Evolutionary conservation across 139 green algal species (phyloP).

Genomic region (Auxenochlorella protothecoides): DNA sequence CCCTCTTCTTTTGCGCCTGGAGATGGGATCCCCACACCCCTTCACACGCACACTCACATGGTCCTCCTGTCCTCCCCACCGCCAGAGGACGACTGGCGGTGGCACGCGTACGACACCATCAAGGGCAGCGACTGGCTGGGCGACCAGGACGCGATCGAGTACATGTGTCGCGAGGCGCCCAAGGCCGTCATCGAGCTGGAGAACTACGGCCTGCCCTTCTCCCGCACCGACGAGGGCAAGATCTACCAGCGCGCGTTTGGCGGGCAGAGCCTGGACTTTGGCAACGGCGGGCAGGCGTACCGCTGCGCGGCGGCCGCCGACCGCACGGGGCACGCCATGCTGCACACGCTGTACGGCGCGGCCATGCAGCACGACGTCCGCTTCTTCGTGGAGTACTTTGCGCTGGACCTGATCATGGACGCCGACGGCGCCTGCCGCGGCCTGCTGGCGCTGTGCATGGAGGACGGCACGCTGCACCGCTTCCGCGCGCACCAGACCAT

Average conservation of each 20-base stretch:
- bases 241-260: constrained; percentile 99
- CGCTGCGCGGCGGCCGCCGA: constrained; percentile 86
- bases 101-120: constrained; percentile 99
- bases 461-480: constrained; percentile 95
- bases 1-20: too few relatives aligned
- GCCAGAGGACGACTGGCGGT: constrained; percentile 92
- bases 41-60: too few relatives aligned
- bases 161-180: constrained; percentile 90
- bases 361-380: constrained; percentile 91
- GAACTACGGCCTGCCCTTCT: constrained; percentile 98
- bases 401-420: constrained; percentile 98
- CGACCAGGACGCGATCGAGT: constrained; percentile 73
- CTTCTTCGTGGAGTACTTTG: constrained; percentile 99
- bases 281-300: constrained; percentile 82
- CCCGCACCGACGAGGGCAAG: constrained; percentile 93
- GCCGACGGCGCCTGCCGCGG: constrained; percentile 61
- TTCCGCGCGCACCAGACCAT: constrained; percentile 88
- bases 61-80: not conserved
- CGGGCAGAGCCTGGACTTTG: constrained; percentile 89
- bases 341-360: constrained; percentile 94
- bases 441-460: constrained; percentile 91
- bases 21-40: too few relatives aligned
- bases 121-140: constrained; percentile 99
- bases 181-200: constrained; percentile 95
- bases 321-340: constrained; percentile 96